phyloP scores from a whole-genome alignment of 1,284 basidiomycete species.

The Amylostereum areolatum region DNA sequence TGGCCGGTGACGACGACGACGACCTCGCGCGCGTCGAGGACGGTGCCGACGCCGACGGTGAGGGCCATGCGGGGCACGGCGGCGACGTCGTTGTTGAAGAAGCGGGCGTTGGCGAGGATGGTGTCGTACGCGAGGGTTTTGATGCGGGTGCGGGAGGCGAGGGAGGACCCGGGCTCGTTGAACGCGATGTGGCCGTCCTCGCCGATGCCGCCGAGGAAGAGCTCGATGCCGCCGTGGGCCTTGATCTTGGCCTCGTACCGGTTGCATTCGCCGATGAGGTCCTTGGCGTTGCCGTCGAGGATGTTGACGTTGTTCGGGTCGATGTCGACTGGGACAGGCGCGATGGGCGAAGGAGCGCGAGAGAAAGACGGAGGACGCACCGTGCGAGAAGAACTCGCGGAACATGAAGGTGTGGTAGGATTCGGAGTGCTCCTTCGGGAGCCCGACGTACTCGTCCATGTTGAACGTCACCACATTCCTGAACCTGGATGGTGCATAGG shows the following conservation, averaged over 20 bases:
- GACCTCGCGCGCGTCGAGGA: conserved; percentile 79
- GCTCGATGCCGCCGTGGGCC: conserved; percentile 77
- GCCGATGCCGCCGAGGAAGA: conserved; percentile 90
- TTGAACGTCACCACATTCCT: conserved; percentile 85
- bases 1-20: conserved; percentile 85
- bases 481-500: conserved; percentile 42
- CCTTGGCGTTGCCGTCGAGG: conserved; percentile 74
- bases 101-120: conserved; percentile 87
- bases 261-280: conserved; percentile 81
- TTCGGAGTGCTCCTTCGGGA: conserved; percentile 77
- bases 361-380: conserved; percentile 34
- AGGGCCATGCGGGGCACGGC: conserved; percentile 86
- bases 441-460: conserved; percentile 90
- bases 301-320: conserved; percentile 80
- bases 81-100: conserved; percentile 81
- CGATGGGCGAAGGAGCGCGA: background rate
- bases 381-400: conserved; percentile 78
- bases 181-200: conserved; percentile 92
- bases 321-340: conserved; percentile 64
- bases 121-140: conserved; percentile 93
- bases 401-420: conserved; percentile 94
- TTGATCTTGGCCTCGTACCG: conserved; percentile 78
- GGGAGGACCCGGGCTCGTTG: conserved; percentile 85
- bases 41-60: conserved; percentile 85
- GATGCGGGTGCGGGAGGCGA: conserved; percentile 82